Evolutionary conservation across 371 early-diverging fungal species (phyloP), one percentile per base, ranked within the genome.

Genomic region (Synchytrium microbalum): DNA sequence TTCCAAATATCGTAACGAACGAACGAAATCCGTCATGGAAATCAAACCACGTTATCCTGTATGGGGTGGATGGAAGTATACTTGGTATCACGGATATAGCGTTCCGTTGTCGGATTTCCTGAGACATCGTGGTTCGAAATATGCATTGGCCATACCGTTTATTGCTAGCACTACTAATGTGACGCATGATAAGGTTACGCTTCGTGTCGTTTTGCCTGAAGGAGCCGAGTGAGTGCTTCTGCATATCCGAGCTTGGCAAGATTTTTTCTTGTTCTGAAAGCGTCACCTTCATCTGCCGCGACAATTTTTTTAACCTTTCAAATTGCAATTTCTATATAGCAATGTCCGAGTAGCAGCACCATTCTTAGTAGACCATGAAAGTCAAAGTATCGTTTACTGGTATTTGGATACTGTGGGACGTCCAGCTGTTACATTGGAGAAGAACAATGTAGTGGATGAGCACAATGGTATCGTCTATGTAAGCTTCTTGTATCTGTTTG

Each of bases 1-100:
- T 19, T 94, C 96, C 14, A 63, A 79, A 56, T 78, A 89, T 71
- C 61, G 71, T 58, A 64, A 76, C 23, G 85, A 83, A 27, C 60
- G 62, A 0, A 67, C 78, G 13, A 63, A 68, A 14, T 71, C 84
- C 19, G 67, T 88, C 1, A 74, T 98, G 66, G 80, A 86, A 46
- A 74, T 96, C 24, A 69, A 70, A 31, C 96, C 97, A 26, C 86
- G 97, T 27, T 97, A 88, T 75, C 96, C 97, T 25, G 60, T 98
- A 1, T 91, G 86, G 74, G 98, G 98, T 66, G 94, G 95, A 19
- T 96, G 97, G 97, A 87, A 86, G 62, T 95, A 93, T 68, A 87
- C 89, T 14, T 98, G 91, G 90, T 87, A 86, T 71, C 88, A 91
- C 65, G 95, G 96, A 1, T 98, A 91, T 79, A 86, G 90, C 62